Base-by-base conservation (phyloP, 2,329 filamentous ascomycete genomes). In the Leptodontidium sp. region DNA sequence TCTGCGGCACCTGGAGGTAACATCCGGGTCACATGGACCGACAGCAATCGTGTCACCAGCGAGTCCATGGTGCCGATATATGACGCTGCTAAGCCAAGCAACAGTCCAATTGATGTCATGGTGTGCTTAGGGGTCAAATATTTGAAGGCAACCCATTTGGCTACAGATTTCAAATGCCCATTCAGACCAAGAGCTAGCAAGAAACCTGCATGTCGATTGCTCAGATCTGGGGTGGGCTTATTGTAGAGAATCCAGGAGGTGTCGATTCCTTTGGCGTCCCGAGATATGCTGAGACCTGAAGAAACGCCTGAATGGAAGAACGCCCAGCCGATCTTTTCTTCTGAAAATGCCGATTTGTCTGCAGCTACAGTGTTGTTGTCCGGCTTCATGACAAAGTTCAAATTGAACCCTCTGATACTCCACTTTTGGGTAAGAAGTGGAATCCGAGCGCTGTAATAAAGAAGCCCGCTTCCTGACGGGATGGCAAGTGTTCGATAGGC, bases 181-280 rank as follows among this genome's bases (percentile, higher is more conserved):
- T 98, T 98, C 29, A 99, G 84, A 3, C 96, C 96, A 4, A 99
- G 85, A 4, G 94, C 96, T 0, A 99, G 85, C 53, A 99, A 82
- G 72, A 99, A 96, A 0, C 96, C 96, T 38, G 96, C 97, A 79
- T 99, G 96, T n/a, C 96, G 88, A 77, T 98, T 98, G 71, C 92
- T 98, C 15, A 98, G 85, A 64, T 99, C 96, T 47, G 89, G 87
- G 0, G 83, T 82, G 0, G 96, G 95, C 78, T 97, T 98, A 82
- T 99, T 99, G 85, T 97, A 99, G 43, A 98, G 86, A 73, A 99
- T 98, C 97, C 97, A 99, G 0, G 95, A 98, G 0, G 94, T 98
- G 77, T 99, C 96, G 71, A 99, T 98, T 4, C 95, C 95, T 76
- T 93, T 93, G 3, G 94, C 95, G 66, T 93, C 87, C 14, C 90